phyloP scores from a whole-genome alignment of 129 eudicot species.

The Tagetes patula region DNA sequence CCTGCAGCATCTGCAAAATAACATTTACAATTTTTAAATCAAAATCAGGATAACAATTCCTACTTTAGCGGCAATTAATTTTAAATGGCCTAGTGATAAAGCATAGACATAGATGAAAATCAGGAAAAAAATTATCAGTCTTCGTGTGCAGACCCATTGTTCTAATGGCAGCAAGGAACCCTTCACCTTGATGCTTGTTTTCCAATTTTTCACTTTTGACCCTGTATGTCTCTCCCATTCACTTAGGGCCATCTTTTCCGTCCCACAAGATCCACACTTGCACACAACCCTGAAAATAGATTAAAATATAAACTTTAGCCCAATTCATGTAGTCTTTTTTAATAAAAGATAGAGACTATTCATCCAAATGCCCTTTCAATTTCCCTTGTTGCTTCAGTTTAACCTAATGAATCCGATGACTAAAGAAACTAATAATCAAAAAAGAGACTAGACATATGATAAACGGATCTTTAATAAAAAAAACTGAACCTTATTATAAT shows the following conservation, averaged over 20 bases:
- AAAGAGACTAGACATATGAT: neutral
- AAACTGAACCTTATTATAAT: neutral
- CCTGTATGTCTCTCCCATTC: slow-evolving; percentile 94
- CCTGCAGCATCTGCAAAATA: slow-evolving; percentile 76
- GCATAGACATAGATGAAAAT: neutral
- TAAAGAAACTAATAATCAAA: neutral
- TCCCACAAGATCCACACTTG: slow-evolving; percentile 82
- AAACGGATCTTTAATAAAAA: slow-evolving; percentile 3
- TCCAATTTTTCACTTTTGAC: slow-evolving; percentile 77
- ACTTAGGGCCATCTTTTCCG: slow-evolving; percentile 71
- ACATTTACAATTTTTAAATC: neutral
- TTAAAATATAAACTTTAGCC: slow-evolving; percentile 10
- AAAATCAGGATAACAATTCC: neutral
- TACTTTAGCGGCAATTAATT: neutral
- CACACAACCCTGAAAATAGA: slow-evolving; percentile 59
- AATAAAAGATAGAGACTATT: neutral
- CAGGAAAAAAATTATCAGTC: slow-evolving; percentile 22
- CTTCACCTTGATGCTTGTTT: slow-evolving; percentile 65
- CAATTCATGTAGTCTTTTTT: neutral
- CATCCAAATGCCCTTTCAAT: neutral
- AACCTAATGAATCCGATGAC: neutral
- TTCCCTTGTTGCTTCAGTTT: slow-evolving; percentile 1
- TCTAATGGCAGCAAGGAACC: slow-evolving; percentile 71
- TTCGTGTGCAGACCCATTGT: slow-evolving; percentile 69
- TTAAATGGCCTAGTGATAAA: slow-evolving; percentile 4